Base-by-base conservation (phyloP, 768 basidiomycete genomes). In the Tricholoma hemisulphureum region DNA sequence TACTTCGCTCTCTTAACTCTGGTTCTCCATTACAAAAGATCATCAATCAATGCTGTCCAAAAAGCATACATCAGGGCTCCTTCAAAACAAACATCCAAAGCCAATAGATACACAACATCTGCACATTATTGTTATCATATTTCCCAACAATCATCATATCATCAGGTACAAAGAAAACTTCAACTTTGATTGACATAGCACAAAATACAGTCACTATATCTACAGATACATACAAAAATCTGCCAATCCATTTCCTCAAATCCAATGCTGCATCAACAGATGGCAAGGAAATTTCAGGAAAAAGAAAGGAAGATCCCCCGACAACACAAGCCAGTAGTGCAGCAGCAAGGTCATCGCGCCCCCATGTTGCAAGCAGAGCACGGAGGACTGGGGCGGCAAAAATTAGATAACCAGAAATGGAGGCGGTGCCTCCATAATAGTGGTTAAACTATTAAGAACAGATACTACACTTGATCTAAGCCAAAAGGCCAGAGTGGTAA, bases 401-500 rank as follows among this genome's bases (percentile, higher is more conserved):
- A 80, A 79, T 79, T 71, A 77, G 74, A 81, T 83, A 82, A 83
- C 80, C 80, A 81, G 68, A 67, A 63, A 80, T 79, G 75, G 73
- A 72, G 71, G 77, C 80, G 71, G 76, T 80, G 79, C 75, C 77
- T 70, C 74, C 77, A 80, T 79, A 80, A 80, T 80, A 80, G 80
- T 79, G 79, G 79, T 86, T 85, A 85, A 84, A 85, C 83, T 85
- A 84, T 85, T 85, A 88, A 91, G 88, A 90, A 91, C 89, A 92
- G 89, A 91, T 92, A 91, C 89, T 91, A 91, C 89, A 91, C 89
- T 91, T 91, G 89, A 91, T 91, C 89, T 90, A 91, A 91, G 89
- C 89, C 89, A 91, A 89, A 88, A 89, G 88, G 87, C 88, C 88
- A 89, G 88, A 89, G 88, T 88, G 88, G 87, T 88, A 79, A 86